These are phyloP conservation scores for Cercospora sp. DNA, from an alignment of 2,329 filamentous ascomycete species.

Conservation along the genomic window DNA sequence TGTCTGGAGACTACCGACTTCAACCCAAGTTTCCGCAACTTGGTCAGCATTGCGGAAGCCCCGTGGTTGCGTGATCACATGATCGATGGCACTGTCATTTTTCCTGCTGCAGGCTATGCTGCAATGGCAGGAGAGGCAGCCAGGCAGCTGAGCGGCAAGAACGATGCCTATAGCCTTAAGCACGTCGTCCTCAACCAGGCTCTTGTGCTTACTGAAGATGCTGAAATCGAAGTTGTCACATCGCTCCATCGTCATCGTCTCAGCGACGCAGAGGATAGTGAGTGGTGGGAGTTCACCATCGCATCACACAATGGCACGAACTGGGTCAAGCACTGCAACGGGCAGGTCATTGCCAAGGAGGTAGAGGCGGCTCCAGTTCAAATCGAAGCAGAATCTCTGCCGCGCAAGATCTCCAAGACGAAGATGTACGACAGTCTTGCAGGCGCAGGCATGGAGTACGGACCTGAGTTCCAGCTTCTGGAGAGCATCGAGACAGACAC, in stretches of 20 bases:
- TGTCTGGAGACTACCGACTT: background rate
- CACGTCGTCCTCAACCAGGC: background rate
- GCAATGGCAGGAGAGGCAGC: slow-evolving; percentile 19
- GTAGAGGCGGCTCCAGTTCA: background rate
- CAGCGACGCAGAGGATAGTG: background rate
- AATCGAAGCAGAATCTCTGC: background rate
- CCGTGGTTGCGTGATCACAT: slow-evolving; percentile 36
- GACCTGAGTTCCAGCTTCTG: background rate
- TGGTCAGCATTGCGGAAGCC: background rate
- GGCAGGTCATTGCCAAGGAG: background rate
- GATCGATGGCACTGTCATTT: slow-evolving; percentile 14
- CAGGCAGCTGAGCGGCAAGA: slow-evolving; percentile 1
- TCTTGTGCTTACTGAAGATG: background rate
- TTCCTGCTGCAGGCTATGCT: slow-evolving; percentile 19
- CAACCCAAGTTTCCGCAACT: background rate
- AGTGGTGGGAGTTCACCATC: slow-evolving; percentile 14
- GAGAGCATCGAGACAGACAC: background rate
- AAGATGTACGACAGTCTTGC: background rate
- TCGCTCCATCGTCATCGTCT: background rate
- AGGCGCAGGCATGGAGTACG: background rate
- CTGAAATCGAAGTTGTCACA: slow-evolving; percentile 7
- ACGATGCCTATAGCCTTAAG: background rate
- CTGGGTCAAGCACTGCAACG: slow-evolving; percentile 13
- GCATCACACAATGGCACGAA: slow-evolving; percentile 1
- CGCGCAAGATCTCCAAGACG: background rate